A percentile compares a stretch with the other conserved stretches of the same genome.
Evolutionary conservation across 2,329 filamentous ascomycete genomes (phyloP).

Genomic region (Ustilaginoidea virens): DNA sequence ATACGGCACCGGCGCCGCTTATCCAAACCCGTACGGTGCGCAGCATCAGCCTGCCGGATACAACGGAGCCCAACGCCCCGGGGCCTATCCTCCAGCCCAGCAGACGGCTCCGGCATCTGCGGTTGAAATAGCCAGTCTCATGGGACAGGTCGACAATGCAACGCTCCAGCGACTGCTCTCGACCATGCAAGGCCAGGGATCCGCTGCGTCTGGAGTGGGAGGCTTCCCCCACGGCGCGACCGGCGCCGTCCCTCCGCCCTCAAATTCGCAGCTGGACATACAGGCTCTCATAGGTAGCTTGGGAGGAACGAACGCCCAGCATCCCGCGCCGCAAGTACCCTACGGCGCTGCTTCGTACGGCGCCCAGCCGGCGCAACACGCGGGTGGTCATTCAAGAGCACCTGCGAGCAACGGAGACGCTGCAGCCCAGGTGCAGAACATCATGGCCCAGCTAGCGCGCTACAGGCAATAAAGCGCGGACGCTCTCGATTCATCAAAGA

Average conservation of each 20-base stretch:
- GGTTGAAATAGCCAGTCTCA: slow-evolving; percentile 45
- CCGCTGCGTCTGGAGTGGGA: slow-evolving; percentile 1
- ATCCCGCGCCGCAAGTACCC: slow-evolving; percentile 9
- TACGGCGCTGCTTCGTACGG: slow-evolving; percentile 18
- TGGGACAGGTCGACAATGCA: slow-evolving; percentile 51
- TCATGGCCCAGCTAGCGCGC: slow-evolving; percentile 57
- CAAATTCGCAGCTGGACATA: slow-evolving; percentile 24
- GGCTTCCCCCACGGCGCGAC: slow-evolving; percentile 3
- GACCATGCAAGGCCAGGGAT: slow-evolving; percentile 27
- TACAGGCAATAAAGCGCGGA: slow-evolving; percentile 33
- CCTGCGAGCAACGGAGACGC: slow-evolving; percentile 16
- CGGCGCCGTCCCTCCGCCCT: slow-evolving; percentile 7
- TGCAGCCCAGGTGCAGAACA: slow-evolving; percentile 49
- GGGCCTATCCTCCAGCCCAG: slow-evolving; percentile 18
- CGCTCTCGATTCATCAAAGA: not conserved
- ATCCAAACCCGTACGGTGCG: slow-evolving; percentile 17
- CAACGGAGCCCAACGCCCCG: slow-evolving; percentile 11
- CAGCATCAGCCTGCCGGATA: slow-evolving; percentile 13
- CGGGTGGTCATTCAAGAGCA: slow-evolving; percentile 9
- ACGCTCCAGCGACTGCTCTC: slow-evolving; percentile 57
- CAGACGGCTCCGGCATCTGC: slow-evolving; percentile 19
- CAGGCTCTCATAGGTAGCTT: slow-evolving; percentile 29
- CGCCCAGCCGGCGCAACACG: slow-evolving; percentile 13
- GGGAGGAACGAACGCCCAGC: slow-evolving; percentile 11
- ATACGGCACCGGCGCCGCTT: slow-evolving; percentile 13